These are phyloP conservation scores for Leishmania lainsoni DNA, from an alignment of 208 protist genomes.

Conservation along the genomic window DNA sequence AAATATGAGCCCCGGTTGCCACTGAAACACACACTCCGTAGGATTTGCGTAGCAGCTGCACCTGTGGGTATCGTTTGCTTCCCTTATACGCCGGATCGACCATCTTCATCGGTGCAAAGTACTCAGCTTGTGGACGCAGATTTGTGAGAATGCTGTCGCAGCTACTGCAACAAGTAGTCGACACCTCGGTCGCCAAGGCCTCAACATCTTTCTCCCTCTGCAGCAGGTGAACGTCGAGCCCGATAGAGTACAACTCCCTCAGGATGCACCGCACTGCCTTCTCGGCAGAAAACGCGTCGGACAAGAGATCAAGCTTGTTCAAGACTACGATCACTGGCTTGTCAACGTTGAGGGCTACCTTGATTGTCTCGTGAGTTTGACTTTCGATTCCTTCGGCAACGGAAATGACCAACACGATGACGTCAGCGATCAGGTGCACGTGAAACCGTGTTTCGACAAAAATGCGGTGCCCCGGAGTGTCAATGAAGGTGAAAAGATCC, in stretches of 20 bases:
- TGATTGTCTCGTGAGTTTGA: constrained; percentile 88
- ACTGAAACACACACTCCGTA: constrained; percentile 85
- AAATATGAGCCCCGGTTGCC: constrained; percentile 47
- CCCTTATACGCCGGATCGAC: constrained; percentile 71
- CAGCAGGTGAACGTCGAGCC: constrained; percentile 72
- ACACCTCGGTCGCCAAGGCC: constrained; percentile 13
- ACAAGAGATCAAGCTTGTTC: constrained; percentile 87
- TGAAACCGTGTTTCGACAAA: constrained; percentile 86
- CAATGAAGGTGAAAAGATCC: constrained; percentile 80
- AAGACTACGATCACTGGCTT: constrained; percentile 85
- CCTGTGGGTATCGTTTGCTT: constrained; percentile 58
- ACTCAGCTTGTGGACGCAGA: constrained; percentile 18
- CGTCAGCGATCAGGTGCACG: constrained; percentile 71
- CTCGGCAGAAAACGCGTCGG: constrained; percentile 52
- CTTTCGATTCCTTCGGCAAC: constrained; percentile 77
- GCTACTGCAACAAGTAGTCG: neutral
- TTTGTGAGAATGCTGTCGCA: constrained; percentile 1
- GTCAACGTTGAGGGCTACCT: constrained; percentile 85
- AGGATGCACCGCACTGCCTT: constrained; percentile 47
- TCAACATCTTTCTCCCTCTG: constrained; percentile 45
- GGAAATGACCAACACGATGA: constrained; percentile 81
- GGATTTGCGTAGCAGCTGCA: constrained; percentile 72
- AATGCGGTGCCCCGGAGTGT: constrained; percentile 87
- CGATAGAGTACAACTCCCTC: constrained; percentile 51
- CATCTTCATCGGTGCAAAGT: constrained; percentile 71